Evolutionary conservation across 2,329 filamentous ascomycete genomes (phyloP), one percentile per base, ranked within the genome.

Genomic region (Cercospora beticola): DNA sequence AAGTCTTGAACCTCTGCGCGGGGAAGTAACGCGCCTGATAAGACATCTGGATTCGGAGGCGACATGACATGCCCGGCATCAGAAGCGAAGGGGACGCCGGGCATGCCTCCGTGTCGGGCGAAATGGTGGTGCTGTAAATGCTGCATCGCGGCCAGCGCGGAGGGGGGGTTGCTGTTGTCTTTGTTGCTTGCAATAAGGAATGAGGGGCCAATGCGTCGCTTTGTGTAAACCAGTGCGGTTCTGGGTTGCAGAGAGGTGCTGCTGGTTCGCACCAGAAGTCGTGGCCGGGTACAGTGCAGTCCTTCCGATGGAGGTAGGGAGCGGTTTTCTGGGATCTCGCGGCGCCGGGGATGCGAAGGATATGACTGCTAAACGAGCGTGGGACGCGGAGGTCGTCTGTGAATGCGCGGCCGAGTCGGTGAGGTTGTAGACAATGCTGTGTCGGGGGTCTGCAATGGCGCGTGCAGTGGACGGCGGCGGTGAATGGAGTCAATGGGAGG

Each of bases 81-180:
- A 52, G 67, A 63, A 60, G 60, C 66, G 56, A 66, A 64, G 31
- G 36, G 59, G 52, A 63, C 46, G 23, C 52, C 64, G 33, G 36
- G 65, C 56, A 49, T 64, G 66, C 57, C 62, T 58, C 60, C 56
- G 43, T 60, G 67, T 56, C 58, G 64, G 60, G 66, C 46, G 18
- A 59, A 33, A 57, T 65, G 60, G 56, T 66, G 70, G 60, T 74
- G 66, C 62, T 70, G 67, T 56, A 54, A 64, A 62, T 62, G 62
- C 66, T 67, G 64, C 71, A 73, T 73, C 64, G 71, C 68, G 69
- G 31, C 71, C 71, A 66, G 69, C 71, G 69, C 70, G 67, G 66
- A 36, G 54, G 54, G 14, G 18, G 63, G 54, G 43, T 63, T 66
- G 59, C 33, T 64, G 65, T 60, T 59, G 58, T 66, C 63, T 23